These are phyloP conservation scores for Ogataea populi-albae DNA, from an alignment of 805 yeast genomes.

Conservation along the genomic window DNA sequence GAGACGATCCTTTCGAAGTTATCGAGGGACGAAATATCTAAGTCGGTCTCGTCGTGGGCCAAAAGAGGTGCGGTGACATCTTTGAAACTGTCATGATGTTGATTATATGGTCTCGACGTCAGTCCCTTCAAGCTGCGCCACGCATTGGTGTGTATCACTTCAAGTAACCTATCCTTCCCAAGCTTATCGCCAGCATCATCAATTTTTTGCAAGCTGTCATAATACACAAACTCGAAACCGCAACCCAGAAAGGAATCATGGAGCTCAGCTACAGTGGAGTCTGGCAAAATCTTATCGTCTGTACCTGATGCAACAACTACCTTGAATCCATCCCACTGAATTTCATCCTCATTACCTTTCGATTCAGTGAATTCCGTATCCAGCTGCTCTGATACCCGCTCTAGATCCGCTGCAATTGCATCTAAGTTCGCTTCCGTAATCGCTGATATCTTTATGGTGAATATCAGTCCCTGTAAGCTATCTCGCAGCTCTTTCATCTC, in stretches of 20 bases:
- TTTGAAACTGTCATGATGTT: no score
- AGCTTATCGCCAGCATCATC: no score
- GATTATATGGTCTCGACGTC: no score
- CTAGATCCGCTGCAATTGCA: conserved; percentile 21
- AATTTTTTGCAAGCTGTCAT: conserved; percentile 7
- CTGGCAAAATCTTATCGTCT: conserved; percentile 2
- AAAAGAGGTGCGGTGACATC: no score
- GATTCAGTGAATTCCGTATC: conserved; percentile 25
- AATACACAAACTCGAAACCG: conserved; percentile 44
- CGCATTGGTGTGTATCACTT: no score
- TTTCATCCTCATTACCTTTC: conserved; percentile 8
- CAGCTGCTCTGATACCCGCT: conserved; percentile 15
- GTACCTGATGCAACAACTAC: conserved; percentile 34
- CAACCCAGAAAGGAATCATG: conserved; percentile 38
- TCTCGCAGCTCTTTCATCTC: conserved; percentile 45
- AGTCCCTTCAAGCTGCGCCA: no score
- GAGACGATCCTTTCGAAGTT: no score
- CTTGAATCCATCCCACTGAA: conserved; percentile 36
- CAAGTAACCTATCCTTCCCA: no score
- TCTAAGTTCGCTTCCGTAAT: conserved; percentile 4
- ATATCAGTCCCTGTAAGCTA: conserved; percentile 43
- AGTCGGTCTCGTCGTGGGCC: no score
- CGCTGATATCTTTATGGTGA: conserved; percentile 34
- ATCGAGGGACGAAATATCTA: no score
- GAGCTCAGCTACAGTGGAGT: conserved; percentile 22